Conservation (phyloP, 2,329 filamentous ascomycete genomes). For the Colletotrichum echinochloae region DNA sequence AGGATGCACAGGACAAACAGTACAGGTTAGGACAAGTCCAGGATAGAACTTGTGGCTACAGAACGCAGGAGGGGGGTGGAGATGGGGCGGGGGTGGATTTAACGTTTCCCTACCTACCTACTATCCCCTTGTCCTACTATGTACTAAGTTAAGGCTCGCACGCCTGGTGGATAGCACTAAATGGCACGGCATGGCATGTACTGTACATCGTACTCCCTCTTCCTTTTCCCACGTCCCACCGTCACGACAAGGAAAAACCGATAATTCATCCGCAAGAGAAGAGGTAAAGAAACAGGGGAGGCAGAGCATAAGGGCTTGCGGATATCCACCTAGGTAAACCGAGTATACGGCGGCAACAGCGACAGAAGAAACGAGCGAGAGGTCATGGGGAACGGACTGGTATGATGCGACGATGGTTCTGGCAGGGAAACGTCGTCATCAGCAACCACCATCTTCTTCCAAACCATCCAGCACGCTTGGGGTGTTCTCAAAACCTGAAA, state of each 20-base stretch:
- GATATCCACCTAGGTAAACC: not conserved
- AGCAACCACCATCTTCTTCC: not conserved
- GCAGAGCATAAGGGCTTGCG: not conserved
- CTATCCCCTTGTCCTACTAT: not conserved
- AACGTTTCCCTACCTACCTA: not conserved
- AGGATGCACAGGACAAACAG: not conserved
- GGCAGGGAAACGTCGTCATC: not conserved
- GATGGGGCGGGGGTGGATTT: constrained; percentile 22
- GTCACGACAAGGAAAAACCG: not conserved
- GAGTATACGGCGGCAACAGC: not conserved
- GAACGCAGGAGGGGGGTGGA: not conserved
- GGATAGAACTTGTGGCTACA: constrained; percentile 30
- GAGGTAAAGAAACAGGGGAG: not conserved
- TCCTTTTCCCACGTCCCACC: not conserved
- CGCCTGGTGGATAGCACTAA: not conserved
- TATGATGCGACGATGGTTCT: not conserved
- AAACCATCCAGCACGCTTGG: not conserved
- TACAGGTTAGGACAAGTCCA: constrained; percentile 32
- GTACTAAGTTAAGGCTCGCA: not conserved
- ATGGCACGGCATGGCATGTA: not conserved
- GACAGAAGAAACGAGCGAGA: not conserved
- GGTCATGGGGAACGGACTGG: not conserved
- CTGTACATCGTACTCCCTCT: not conserved
- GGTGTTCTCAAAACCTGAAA: constrained; percentile 1
- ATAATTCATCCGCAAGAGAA: not conserved